phyloP scores from a whole-genome alignment of 2,329 filamentous ascomycete species.

The Allantophomopsis cytisporea region DNA sequence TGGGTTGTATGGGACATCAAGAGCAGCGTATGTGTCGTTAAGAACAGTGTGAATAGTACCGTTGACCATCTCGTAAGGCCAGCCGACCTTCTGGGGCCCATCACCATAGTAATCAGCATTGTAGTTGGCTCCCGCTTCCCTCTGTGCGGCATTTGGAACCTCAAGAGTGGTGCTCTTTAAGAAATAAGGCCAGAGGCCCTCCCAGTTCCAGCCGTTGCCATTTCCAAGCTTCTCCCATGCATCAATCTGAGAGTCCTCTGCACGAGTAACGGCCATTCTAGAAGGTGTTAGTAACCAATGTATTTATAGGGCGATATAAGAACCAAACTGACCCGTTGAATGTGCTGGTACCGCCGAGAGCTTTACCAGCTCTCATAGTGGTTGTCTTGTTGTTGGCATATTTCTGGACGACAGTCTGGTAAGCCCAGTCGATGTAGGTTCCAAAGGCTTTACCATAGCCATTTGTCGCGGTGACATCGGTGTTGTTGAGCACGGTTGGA shows the following conservation, averaged over 20 bases:
- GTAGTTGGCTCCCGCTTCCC: slow-evolving; percentile 20
- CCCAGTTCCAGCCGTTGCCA: slow-evolving; percentile 19
- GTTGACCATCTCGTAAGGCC: slow-evolving; percentile 20
- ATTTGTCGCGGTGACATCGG: background rate
- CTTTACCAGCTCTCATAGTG: slow-evolving; percentile 24
- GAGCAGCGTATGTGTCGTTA: slow-evolving; percentile 18
- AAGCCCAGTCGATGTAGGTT: slow-evolving; percentile 25
- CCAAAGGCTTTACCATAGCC: slow-evolving; percentile 12
- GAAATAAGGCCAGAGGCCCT: slow-evolving; percentile 15
- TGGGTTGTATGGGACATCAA: slow-evolving; percentile 19
- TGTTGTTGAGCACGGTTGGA: background rate
- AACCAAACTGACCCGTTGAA: slow-evolving; percentile 18
- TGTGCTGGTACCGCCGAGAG: slow-evolving; percentile 24
- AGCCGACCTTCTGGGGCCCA: slow-evolving; percentile 24
- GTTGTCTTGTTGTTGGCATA: slow-evolving; percentile 17
- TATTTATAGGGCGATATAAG: background rate
- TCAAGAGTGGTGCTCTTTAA: slow-evolving; percentile 9
- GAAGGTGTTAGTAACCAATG: background rate
- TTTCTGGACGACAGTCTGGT: slow-evolving; percentile 22
- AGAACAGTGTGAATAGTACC: slow-evolving; percentile 16
- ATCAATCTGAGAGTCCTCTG: slow-evolving; percentile 21
- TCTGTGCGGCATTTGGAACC: slow-evolving; percentile 19
- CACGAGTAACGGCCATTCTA: slow-evolving; percentile 22
- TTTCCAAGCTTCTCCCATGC: slow-evolving; percentile 22
- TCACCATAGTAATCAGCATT: slow-evolving; percentile 20